phyloP scores from a whole-genome alignment of 495 filamentous ascomycete genomes.

The Hypoxylon perforatum region DNA sequence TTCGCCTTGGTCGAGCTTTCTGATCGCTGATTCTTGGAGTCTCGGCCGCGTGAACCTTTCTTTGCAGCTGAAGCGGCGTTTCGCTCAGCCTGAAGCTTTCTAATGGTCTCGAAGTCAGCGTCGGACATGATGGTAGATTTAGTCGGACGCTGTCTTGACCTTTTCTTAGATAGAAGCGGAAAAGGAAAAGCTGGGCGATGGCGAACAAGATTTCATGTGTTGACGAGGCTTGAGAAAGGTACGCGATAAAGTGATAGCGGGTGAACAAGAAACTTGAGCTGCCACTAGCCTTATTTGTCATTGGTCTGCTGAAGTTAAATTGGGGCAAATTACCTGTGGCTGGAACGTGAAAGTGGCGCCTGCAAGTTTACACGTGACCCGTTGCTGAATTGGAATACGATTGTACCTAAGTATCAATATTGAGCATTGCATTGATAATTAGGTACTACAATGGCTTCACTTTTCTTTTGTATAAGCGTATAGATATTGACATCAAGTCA shows the following conservation, averaged over 20 bases:
- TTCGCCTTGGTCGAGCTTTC: conserved; percentile 93
- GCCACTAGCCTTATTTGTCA: background rate
- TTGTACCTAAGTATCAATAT: too few species aligned
- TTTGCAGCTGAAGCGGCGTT: conserved; percentile 84
- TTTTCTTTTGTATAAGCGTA: background rate
- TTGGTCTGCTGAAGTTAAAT: background rate
- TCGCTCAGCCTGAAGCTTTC: conserved; percentile 89
- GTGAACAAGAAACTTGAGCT: conserved; percentile 4
- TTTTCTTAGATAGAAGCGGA: conserved; percentile 40
- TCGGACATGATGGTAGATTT: conserved; percentile 63
- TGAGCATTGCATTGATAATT: too few species aligned
- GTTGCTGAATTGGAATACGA: too few species aligned
- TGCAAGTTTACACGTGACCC: too few species aligned
- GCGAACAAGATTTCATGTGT: conserved; percentile 35
- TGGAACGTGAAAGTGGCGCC: too few species aligned
- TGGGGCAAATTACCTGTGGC: too few species aligned
- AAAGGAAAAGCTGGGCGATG: conserved; percentile 19
- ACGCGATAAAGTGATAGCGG: conserved; percentile 24
- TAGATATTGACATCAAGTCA: background rate
- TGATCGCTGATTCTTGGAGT: conserved; percentile 86
- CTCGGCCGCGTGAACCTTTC: conserved; percentile 89
- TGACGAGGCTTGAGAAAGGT: conserved; percentile 21
- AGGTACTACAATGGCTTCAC: background rate
- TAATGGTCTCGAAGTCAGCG: conserved; percentile 85
- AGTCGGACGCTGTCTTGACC: conserved; percentile 43